A percentile compares a stretch with the other conserved stretches of the same genome.
Evolutionary conservation across 768 basidiomycete genomes (phyloP).

Genomic region (Ephemerocybe angulata): DNA sequence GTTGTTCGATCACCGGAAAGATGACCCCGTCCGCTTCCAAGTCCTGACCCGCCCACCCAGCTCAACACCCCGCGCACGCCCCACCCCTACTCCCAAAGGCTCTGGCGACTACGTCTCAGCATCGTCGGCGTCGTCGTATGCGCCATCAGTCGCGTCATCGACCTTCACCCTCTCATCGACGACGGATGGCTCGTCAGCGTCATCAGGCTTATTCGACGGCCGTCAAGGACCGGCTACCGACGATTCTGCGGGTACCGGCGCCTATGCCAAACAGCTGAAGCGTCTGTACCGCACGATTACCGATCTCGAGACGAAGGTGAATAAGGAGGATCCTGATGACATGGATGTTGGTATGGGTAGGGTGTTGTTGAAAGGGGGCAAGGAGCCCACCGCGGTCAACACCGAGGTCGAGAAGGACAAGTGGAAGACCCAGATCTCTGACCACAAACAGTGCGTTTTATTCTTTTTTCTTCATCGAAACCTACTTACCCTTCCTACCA

Average conservation of each 20-base stretch:
- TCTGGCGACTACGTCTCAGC: slow-evolving; percentile 72
- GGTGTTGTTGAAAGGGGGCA: slow-evolving; percentile 43
- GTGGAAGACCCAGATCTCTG: slow-evolving; percentile 64
- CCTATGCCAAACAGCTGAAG: slow-evolving; percentile 75
- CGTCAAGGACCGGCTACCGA: slow-evolving; percentile 43
- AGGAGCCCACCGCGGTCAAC: slow-evolving; percentile 36
- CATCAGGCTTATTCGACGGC: slow-evolving; percentile 66
- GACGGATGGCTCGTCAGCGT: slow-evolving; percentile 71
- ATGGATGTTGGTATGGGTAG: slow-evolving; percentile 41
- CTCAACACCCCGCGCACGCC: slow-evolving; percentile 24
- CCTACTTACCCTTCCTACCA: slow-evolving; percentile 26
- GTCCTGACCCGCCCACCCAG: slow-evolving; percentile 50
- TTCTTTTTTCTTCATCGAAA: slow-evolving; percentile 7
- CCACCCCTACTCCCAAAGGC: slow-evolving; percentile 52
- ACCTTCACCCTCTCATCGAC: slow-evolving; percentile 74
- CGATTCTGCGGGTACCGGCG: slow-evolving; percentile 60
- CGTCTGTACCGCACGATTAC: slow-evolving; percentile 81
- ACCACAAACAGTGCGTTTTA: slow-evolving; percentile 80
- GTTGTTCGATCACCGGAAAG: slow-evolving; percentile 85
- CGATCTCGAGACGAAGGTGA: slow-evolving; percentile 70
- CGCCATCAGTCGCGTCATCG: slow-evolving; percentile 63
- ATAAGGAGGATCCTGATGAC: slow-evolving; percentile 55
- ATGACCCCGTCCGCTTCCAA: slow-evolving; percentile 86
- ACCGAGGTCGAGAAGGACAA: slow-evolving; percentile 72
- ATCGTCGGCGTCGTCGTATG: slow-evolving; percentile 72